These are phyloP conservation scores for Suhomyces chickasaworum DNA, from an alignment of 1,139 yeast species.

Conservation along the genomic window DNA sequence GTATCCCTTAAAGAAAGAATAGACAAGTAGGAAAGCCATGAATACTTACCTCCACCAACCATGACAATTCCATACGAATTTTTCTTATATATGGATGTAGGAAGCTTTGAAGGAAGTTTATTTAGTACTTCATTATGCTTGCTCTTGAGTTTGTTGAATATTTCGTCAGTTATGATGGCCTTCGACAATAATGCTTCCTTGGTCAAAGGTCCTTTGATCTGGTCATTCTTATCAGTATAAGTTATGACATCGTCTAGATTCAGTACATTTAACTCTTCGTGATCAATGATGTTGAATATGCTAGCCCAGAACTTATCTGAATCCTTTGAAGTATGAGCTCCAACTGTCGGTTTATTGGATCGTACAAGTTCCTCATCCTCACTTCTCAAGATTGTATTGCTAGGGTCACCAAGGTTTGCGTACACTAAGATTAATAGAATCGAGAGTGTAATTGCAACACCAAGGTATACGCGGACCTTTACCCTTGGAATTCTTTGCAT, in stretches of 20 bases:
- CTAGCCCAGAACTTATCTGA: slow-evolving; percentile 23
- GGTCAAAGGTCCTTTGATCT: slow-evolving; percentile 28
- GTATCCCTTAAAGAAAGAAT: slow-evolving; percentile 36
- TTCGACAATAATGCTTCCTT: slow-evolving; percentile 33
- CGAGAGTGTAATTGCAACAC: background rate
- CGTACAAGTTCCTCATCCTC: background rate
- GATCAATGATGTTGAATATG: slow-evolving; percentile 19
- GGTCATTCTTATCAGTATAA: slow-evolving; percentile 26
- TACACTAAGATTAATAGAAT: slow-evolving; percentile 3
- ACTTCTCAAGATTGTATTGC: background rate
- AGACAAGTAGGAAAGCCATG: slow-evolving; percentile 44
- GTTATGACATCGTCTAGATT: slow-evolving; percentile 25
- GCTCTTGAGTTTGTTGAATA: slow-evolving; percentile 25
- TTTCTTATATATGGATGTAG: slow-evolving; percentile 27
- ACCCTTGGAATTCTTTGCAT: slow-evolving; percentile 1
- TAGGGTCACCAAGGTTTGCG: background rate
- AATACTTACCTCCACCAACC: slow-evolving; percentile 42
- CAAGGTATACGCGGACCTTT: slow-evolving; percentile 1
- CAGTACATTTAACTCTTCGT: slow-evolving; percentile 14
- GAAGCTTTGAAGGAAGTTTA: slow-evolving; percentile 30
- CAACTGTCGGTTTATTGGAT: slow-evolving; percentile 15
- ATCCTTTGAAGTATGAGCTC: slow-evolving; percentile 12
- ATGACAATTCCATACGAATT: slow-evolving; percentile 37
- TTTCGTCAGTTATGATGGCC: slow-evolving; percentile 30
- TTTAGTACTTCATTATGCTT: slow-evolving; percentile 29